These are phyloP conservation scores for Botrytis pseudocinerea DNA, from an alignment of 2,329 filamentous ascomycete species.

Conservation along the genomic window DNA sequence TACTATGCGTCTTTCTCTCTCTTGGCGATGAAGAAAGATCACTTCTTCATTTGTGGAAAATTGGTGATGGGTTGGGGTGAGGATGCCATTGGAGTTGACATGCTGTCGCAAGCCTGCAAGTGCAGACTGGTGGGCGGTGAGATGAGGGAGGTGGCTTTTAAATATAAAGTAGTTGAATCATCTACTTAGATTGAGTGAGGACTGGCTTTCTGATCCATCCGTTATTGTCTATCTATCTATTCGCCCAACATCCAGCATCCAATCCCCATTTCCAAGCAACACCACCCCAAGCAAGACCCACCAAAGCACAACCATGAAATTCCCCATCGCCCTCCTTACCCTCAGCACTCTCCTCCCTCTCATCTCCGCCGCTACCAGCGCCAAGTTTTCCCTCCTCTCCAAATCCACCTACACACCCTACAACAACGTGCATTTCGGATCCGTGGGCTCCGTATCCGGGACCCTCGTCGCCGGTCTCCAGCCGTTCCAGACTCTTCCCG, in stretches of 20 bases:
- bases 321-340: not conserved
- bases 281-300: not conserved
- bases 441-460: not conserved
- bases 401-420: constrained; percentile 2
- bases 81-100: not conserved
- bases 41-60: not conserved
- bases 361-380: not conserved
- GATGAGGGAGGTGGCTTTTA: not conserved
- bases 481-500: not conserved
- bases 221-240: not conserved
- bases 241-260: not conserved
- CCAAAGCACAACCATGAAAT: not conserved
- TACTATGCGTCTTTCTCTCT: not conserved
- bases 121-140: not conserved
- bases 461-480: not conserved
- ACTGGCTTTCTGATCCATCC: not conserved
- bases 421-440: not conserved
- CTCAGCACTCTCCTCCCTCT: not conserved
- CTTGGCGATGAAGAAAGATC: not conserved
- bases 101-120: not conserved
- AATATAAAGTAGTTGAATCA: not conserved
- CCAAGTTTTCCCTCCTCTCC: constrained; percentile 9
- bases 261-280: not conserved
- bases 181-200: not conserved
- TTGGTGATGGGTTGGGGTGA: not conserved